phyloP scores from a whole-genome alignment of 495 filamentous ascomycete genomes.

The Aspergillus coremiiformis region DNA sequence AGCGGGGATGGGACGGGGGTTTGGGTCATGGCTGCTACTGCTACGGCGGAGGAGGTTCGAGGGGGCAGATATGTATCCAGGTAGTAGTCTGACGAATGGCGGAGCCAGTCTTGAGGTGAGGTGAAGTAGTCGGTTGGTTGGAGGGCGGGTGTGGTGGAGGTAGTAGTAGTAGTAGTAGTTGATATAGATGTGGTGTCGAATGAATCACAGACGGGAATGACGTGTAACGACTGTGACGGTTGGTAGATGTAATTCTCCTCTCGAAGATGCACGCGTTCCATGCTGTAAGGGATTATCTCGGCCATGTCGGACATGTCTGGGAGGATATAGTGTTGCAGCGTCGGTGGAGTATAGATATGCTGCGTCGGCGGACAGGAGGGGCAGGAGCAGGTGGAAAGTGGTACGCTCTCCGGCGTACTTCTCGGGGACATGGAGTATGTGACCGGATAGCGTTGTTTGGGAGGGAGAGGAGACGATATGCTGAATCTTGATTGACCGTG shows the following conservation, averaged over 20 bases:
- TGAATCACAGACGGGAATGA: background rate
- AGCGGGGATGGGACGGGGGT: no score
- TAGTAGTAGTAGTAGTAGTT: background rate
- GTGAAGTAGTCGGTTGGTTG: background rate
- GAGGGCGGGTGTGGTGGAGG: no score
- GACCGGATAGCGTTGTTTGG: background rate
- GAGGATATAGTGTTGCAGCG: background rate
- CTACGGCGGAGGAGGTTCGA: no score
- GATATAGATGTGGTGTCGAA: background rate
- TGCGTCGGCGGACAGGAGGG: background rate
- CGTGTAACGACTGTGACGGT: background rate
- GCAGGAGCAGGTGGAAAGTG: background rate
- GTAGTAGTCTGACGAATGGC: no score
- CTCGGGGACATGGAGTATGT: background rate
- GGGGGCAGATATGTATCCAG: no score
- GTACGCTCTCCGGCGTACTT: background rate
- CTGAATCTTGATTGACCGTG: no score
- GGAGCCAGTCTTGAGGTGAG: no score
- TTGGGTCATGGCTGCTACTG: no score
- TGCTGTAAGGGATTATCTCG: background rate
- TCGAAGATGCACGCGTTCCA: background rate
- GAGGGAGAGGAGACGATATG: no score
- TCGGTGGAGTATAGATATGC: background rate
- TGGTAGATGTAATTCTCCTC: no score
- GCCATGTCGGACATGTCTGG: background rate